These are phyloP conservation scores for Yarrowia keelungensis DNA, from an alignment of 805 yeast genomes.

Conservation along the genomic window DNA sequence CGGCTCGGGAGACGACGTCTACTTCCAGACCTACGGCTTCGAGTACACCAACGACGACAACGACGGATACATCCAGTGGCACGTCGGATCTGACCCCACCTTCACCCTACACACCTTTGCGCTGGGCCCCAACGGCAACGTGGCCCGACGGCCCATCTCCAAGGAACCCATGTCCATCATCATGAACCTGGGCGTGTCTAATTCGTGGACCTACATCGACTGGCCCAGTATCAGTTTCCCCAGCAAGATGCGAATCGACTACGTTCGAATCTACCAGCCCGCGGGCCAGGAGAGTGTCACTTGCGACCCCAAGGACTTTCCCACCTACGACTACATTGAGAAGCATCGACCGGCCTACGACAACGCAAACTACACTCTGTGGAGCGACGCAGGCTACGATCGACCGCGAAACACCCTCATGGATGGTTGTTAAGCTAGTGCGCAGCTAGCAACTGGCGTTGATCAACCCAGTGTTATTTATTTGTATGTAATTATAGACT, in stretches of 20 bases:
- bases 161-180: conserved; percentile 94
- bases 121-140: conserved; percentile 87
- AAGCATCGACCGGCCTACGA: conserved; percentile 71
- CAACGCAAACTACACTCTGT: conserved; percentile 71
- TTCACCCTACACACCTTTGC: conserved; percentile 75
- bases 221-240: conserved; percentile 86
- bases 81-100: conserved; percentile 80
- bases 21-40: conserved; percentile 76
- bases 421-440: conserved; percentile 47
- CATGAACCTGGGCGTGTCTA: conserved; percentile 87
- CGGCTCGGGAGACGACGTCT: conserved; percentile 42
- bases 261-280: conserved; percentile 91
- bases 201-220: conserved; percentile 92
- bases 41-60: conserved; percentile 78
- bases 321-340: conserved; percentile 84
- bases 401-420: conserved; percentile 68
- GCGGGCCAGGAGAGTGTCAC: conserved; percentile 63
- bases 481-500: conserved; percentile 28
- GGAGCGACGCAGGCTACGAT: conserved; percentile 77
- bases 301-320: conserved; percentile 87
- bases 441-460: not conserved
- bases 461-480: not conserved
- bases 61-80: conserved; percentile 84
- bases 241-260: conserved; percentile 74
- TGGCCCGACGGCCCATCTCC: conserved; percentile 79